phyloP scores from a whole-genome alignment of 306 rosid genomes.

The Vigna radiata region DNA sequence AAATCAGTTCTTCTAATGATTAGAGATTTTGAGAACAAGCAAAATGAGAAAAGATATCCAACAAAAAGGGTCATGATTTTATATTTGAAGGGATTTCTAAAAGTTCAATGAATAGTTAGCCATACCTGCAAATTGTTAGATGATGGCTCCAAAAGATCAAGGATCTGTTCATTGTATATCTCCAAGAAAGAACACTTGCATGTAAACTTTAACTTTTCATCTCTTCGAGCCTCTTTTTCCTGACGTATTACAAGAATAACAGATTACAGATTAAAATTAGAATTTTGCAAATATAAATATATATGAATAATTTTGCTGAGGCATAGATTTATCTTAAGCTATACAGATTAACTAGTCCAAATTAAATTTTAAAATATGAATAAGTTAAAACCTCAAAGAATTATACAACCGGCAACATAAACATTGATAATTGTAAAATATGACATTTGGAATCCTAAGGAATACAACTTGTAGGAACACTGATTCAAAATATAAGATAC shows the following conservation, averaged over 20 bases:
- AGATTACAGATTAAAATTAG: conserved; percentile 10
- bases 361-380: neutral
- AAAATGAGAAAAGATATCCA: conserved; percentile 15
- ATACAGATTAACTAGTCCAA: conserved; percentile 2
- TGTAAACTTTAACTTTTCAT: conserved; percentile 81
- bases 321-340: neutral
- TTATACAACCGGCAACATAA: neutral
- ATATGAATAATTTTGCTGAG: neutral
- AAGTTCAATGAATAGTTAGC: conserved; percentile 28
- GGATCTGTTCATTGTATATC: conserved; percentile 96
- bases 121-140: conserved; percentile 88
- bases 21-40: conserved; percentile 9
- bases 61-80: conserved; percentile 7
- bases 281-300: conserved; percentile 28
- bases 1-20: conserved; percentile 1
- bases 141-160: conserved; percentile 95
- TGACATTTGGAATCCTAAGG: neutral
- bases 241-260: conserved; percentile 44
- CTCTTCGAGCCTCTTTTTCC: conserved; percentile 93
- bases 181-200: conserved; percentile 96
- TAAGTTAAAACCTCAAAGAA: conserved; percentile 11
- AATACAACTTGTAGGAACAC: neutral
- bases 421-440: conserved; percentile 6
- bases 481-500: conserved; percentile 24
- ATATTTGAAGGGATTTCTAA: conserved; percentile 1